Conservation (phyloP, 129 eudicot genomes). For the Escallonia herrerae region DNA sequence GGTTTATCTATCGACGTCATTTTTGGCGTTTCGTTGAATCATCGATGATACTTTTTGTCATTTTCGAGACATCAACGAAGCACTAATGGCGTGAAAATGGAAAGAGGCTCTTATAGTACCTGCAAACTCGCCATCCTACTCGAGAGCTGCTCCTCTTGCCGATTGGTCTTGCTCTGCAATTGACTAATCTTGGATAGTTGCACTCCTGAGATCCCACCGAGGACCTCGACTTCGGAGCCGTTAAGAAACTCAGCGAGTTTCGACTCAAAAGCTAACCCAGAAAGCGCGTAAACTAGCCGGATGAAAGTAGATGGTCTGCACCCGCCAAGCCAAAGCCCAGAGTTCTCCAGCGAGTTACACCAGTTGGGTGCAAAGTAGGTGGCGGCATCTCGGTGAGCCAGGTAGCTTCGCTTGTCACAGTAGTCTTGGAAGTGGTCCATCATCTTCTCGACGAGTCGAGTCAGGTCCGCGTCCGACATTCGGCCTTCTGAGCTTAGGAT, state of each 20-base stretch:
- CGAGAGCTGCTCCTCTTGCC: constrained; percentile 21
- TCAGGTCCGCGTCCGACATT: neutral
- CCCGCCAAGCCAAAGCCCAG: constrained; percentile 25
- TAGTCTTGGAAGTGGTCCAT: neutral
- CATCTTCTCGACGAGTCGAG: neutral
- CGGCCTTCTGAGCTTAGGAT: neutral
- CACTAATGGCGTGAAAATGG: no score
- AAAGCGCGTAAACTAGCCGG: no score
- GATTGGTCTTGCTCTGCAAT: constrained; percentile 24
- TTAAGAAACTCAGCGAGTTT: constrained; percentile 1
- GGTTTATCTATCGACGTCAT: no score
- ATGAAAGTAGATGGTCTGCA: constrained; percentile 28
- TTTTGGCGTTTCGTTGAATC: no score
- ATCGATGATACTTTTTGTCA: no score
- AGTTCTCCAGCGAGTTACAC: constrained; percentile 16
- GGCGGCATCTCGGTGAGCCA: neutral
- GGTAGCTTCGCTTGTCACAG: fast-evolving
- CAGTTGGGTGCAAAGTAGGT: constrained; percentile 14
- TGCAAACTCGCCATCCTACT: constrained; percentile 31
- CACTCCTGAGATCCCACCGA: constrained; percentile 17
- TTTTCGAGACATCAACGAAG: no score
- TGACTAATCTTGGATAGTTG: constrained; percentile 22
- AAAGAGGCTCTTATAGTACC: neutral
- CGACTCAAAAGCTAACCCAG: constrained; percentile 20
- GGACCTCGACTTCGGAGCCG: neutral